Evolutionary conservation across 345 rosid species (phyloP).

Genomic region (Geranium rotundifolium): DNA sequence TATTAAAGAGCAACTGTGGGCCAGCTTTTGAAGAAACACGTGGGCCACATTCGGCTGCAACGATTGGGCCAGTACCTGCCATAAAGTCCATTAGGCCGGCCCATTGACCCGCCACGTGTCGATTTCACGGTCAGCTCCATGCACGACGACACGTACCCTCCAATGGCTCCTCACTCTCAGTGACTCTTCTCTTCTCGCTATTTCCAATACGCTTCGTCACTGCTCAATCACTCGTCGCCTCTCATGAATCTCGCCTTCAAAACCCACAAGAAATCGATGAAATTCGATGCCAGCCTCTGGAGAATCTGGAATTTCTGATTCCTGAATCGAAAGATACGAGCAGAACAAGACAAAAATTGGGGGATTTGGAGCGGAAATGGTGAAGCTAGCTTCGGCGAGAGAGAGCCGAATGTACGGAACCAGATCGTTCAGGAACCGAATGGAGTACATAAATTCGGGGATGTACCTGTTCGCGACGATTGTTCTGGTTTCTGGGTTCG

Average conservation of each 20-base stretch:
- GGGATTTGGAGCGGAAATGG: slow-evolving; percentile 26
- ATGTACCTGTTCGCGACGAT: slow-evolving; percentile 55
- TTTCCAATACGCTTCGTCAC: background rate
- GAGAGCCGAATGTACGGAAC: slow-evolving; percentile 69
- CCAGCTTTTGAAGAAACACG: no score
- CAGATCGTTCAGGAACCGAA: slow-evolving; percentile 32
- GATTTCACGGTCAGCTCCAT: background rate
- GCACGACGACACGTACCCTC: background rate
- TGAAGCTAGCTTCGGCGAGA: slow-evolving; percentile 76
- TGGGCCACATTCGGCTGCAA: no score
- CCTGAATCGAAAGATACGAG: no score
- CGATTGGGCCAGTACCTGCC: no score
- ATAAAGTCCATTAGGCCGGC: background rate
- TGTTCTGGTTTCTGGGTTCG: slow-evolving; percentile 49
- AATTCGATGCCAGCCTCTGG: no score
- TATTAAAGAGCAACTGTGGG: no score
- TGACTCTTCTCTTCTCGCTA: background rate
- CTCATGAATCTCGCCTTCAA: background rate
- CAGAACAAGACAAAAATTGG: no score
- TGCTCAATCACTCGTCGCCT: background rate
- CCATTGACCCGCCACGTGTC: background rate
- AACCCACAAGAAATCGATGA: no score
- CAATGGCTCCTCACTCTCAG: background rate
- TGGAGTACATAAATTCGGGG: slow-evolving; percentile 70
- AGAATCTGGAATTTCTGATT: no score